These are phyloP conservation scores for Arthrobotrys iridis DNA, from an alignment of 2,329 filamentous ascomycete genomes.

Conservation along the genomic window DNA sequence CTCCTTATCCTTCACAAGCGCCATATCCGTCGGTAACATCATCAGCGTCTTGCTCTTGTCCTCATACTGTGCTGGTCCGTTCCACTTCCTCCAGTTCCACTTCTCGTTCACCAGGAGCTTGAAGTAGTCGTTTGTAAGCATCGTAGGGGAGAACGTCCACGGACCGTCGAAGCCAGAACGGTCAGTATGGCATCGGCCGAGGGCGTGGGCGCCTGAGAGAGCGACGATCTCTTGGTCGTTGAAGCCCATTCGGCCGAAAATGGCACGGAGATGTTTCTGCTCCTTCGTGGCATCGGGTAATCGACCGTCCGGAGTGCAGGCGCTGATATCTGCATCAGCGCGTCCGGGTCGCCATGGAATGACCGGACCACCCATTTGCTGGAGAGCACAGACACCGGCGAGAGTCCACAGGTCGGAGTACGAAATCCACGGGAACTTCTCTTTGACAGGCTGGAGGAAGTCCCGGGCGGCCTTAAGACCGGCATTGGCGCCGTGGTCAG, in stretches of 20 bases:
- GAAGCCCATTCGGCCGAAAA: constrained; percentile 98
- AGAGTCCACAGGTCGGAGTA: constrained; percentile 99
- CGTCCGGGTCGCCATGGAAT: constrained; percentile 92
- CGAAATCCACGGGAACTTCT: constrained; percentile 90
- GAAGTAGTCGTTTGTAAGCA: constrained; percentile 95
- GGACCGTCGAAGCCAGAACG: constrained; percentile 88
- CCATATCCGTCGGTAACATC: constrained; percentile 96
- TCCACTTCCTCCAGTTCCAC: constrained; percentile 91
- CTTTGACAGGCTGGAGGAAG: constrained; percentile 92
- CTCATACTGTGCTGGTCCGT: constrained; percentile 88
- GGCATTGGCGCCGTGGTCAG: constrained; percentile 91
- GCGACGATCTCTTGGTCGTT: constrained; percentile 97
- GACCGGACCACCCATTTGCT: constrained; percentile 91
- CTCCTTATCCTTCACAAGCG: constrained; percentile 84
- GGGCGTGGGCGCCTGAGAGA: constrained; percentile 82
- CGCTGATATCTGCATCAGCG: constrained; percentile 77
- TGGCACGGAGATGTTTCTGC: constrained; percentile 82
- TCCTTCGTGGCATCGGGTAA: constrained; percentile 83
- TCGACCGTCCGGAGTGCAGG: constrained; percentile 93
- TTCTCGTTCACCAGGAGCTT: constrained; percentile 87
- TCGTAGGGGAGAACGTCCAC: constrained; percentile 90
- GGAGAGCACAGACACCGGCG: constrained; percentile 81
- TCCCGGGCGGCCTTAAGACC: constrained; percentile 86
- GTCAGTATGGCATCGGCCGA: constrained; percentile 75
- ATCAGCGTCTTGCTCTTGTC: constrained; percentile 88